Evolutionary conservation across 139 green algal genomes (phyloP), one percentile per base, ranked within the genome.

Genomic region (Desmodesmus armatus): DNA sequence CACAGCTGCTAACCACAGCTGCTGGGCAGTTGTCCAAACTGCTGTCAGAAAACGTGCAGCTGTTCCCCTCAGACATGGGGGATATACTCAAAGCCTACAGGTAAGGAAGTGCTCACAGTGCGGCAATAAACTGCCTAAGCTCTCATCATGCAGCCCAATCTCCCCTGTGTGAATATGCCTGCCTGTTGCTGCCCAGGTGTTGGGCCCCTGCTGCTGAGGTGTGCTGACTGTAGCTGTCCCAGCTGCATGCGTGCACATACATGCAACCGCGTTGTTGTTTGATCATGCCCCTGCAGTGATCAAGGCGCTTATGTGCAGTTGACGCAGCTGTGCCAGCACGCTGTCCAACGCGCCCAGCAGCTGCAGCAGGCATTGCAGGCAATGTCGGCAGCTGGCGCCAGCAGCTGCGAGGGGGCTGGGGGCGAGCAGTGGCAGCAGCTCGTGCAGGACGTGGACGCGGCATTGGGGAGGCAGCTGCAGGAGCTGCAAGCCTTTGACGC

Each of bases 291-390:
- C 21, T 77, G 55, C 76, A 82, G 76, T 55, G 76, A 82, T 29
- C 55, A 72, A 71, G 76, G 76, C 2, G 55, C 76, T 2, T 9
- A 58, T 25, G 37, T 58, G 40, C 53, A 72, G 55, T 35, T 72
- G 53, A 35, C 47, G 23, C 76, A n/a, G 40, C 40, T 72, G 35
- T 55, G 40, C 23, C 53, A 82, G 37, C 76, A 71, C 21, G 37
- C 60, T 1, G n/a, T 25, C 7, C 37, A 21, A 37, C 53, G 40
- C 37, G 23, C 40, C 23, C 55, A 82, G 76, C 76, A 72, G 35
- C 76, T 82, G 53, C 37, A 82, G 76, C 17, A 82, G 55, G 55
- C 71, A 25, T 39, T 82, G 53, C 76, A 82, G 55, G 55, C 71
- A 55, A 21, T 53, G 55, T 13, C 55, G 23, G 37, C 55, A 40